Percentiles rank a stretch among this genome's conserved stretches.
phyloP scores from a whole-genome alignment of 371 early-diverging fungal species.

The Mucor racemosus region DNA sequence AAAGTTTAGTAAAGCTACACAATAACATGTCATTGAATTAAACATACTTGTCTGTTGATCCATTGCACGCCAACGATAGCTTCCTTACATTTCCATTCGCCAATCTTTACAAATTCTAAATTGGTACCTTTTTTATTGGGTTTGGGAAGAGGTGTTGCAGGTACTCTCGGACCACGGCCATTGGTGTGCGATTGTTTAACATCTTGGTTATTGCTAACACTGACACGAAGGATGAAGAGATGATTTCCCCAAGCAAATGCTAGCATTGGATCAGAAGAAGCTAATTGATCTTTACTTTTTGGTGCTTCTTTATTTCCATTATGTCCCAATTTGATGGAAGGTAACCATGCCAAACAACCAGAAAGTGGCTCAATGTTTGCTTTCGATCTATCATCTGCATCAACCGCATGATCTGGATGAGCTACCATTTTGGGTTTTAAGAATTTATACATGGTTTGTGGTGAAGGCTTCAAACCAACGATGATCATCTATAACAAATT shows the following conservation, averaged over 20 bases:
- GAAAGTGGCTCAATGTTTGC: slow-evolving; percentile 47
- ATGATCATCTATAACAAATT: slow-evolving; percentile 63
- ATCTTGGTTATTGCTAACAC: slow-evolving; percentile 27
- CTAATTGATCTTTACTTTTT: slow-evolving; percentile 27
- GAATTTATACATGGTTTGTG: slow-evolving; percentile 72
- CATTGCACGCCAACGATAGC: slow-evolving; percentile 79
- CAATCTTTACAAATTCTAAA: slow-evolving; percentile 61
- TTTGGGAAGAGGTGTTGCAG: slow-evolving; percentile 12
- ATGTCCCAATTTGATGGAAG: slow-evolving; percentile 50
- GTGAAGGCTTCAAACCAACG: slow-evolving; percentile 75
- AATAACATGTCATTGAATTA: too few species aligned
- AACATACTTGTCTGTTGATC: slow-evolving; percentile 71
- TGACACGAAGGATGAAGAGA: slow-evolving; percentile 59
- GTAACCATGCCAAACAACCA: slow-evolving; percentile 70
- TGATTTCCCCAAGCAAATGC: slow-evolving; percentile 72
- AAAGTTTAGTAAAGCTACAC: background rate
- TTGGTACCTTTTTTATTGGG: slow-evolving; percentile 36
- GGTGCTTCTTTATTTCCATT: slow-evolving; percentile 13
- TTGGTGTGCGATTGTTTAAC: background rate
- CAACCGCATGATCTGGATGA: slow-evolving; percentile 1
- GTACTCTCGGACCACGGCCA: slow-evolving; percentile 9
- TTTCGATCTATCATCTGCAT: slow-evolving; percentile 21
- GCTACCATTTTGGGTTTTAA: slow-evolving; percentile 51
- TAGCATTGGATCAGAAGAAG: slow-evolving; percentile 57
- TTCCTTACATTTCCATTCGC: slow-evolving; percentile 66